Base-by-base conservation (phyloP, 2,329 filamentous ascomycete species). In the Colletotrichum cereale region DNA sequence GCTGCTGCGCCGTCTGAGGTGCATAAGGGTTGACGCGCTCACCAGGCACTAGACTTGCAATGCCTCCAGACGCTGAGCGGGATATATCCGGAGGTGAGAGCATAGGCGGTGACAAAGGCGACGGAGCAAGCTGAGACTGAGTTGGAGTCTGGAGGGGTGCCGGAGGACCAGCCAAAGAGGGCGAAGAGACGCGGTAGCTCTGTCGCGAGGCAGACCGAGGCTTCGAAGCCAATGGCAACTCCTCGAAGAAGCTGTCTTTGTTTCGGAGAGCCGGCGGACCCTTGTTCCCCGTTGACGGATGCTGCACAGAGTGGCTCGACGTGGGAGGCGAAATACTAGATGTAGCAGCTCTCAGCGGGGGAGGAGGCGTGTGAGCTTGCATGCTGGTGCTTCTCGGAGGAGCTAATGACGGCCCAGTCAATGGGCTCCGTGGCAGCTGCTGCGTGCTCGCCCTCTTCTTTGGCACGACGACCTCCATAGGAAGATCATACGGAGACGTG, bases 401-500 rank as follows among this genome's bases (percentile, higher is more conserved):
- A 34, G 82, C 78, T 48, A 83, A 78, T 7, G 83, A 79, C 40
- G 86, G 82, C 24, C 65, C 68, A 11, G 60, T 69, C 8, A 47
- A 40, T 44, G 82, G 78, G 60, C 82, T 79, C 67, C 84, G 83
- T 7, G 85, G 83, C 53, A 87, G 81, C 64, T 88, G 88, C 70
- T 89, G 89, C 76, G 88, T 85, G 77, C 88, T 90, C 7, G 85
- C 80, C 63, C 91, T 86, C 84, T 92, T 91, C 80, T 90, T 86
- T 77, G 92, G 90, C 75, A 92, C 92, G 36, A 92, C 88, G 38
- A 99, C 88, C 66, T 98, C 96, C 82, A 96, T 93, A 5, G 96
- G 96, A 26, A 99, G 86, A 82, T 99, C 97, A 77, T 98, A 99
- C 0, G 96, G 96, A 26, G 96, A 98, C 60, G 92, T 88, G 79